Conservation (phyloP, 179 eudicot species). For the Camellia oleifera region DNA sequence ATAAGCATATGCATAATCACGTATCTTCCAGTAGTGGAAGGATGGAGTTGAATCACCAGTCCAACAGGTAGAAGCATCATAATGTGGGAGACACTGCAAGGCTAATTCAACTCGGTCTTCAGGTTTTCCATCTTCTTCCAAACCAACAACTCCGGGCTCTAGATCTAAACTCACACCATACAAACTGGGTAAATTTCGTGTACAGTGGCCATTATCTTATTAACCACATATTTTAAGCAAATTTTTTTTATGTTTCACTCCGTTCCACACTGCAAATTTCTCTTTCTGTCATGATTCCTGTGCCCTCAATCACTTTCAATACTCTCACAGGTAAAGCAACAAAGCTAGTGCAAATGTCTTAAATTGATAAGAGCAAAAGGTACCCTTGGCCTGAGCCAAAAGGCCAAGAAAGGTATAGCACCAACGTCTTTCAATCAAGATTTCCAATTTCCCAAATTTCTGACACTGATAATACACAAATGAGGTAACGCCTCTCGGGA, state of each 20-base stretch:
- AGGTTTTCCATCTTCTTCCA: constrained; percentile 76
- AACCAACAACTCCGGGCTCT: constrained; percentile 49
- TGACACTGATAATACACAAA: neutral
- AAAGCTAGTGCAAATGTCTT: neutral
- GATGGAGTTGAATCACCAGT: constrained; percentile 40
- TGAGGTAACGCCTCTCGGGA: neutral
- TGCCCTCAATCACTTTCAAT: neutral
- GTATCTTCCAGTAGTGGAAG: constrained; percentile 89
- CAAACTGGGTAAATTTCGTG: constrained; percentile 8
- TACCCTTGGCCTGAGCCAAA: neutral
- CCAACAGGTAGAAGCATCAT: constrained; percentile 62
- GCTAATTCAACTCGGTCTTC: constrained; percentile 81
- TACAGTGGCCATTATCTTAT: neutral
- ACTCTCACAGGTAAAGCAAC: neutral
- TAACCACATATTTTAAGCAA: neutral
- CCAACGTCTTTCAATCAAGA: neutral
- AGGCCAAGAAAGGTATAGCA: constrained; percentile 3
- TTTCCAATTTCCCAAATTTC: neutral
- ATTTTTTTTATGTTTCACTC: neutral
- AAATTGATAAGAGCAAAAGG: neutral
- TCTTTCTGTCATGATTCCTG: neutral
- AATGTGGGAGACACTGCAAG: constrained; percentile 59
- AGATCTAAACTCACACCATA: constrained; percentile 46
- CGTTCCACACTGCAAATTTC: neutral
- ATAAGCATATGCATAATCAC: constrained; percentile 90